Evolutionary conservation across 2,329 filamentous ascomycete genomes (phyloP), one percentile per base, ranked within the genome.

Genomic region (Neodidymelliopsis sp.): DNA sequence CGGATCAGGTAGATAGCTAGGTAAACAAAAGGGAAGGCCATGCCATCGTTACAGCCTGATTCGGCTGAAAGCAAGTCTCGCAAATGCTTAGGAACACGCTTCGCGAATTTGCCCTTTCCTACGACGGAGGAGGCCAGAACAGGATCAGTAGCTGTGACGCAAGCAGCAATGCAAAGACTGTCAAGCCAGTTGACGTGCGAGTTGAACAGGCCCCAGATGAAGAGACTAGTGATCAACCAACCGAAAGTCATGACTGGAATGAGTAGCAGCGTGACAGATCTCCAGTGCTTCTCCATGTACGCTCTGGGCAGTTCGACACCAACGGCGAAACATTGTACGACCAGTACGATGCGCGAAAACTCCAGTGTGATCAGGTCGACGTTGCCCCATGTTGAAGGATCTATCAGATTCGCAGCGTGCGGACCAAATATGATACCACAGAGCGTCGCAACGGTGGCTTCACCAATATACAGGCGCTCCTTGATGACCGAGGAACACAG

Each of bases 211-310:
- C 90, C 96, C 91, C 91, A 97, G 59, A 99, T 86, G 73, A 99
- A 91, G 10, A 97, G 78, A 73, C 92, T 96, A 13, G 91, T 96
- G 18, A 96, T 80, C 40, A 96, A 81, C 91, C 91, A 99, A 62
- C 94, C 94, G 70, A 88, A 95, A 0, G 91, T 95, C 94, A 99
- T 99, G 75, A 99, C 92, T 2, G 94, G 94, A 4, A 99, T 78
- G 34, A 99, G 83, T 51, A 99, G 80, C 65, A 96, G 84, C 11
- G 88, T 78, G 54, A 99, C 94, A 1, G 93, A 97, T 67, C 84
- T 88, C 94, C 94, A 99, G 75, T 99, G 94, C 64, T 86, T 88
- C 71, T 97, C 94, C 94, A 99, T 99, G 78, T 99, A 99, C 57
- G 87, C 89, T 72, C 90, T 90, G 22, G 91, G 91, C 80, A 96